Evolutionary conservation across 805 yeast species (phyloP), one percentile per base, ranked within the genome.

Genomic region (Scheffersomyces amazonensis): DNA sequence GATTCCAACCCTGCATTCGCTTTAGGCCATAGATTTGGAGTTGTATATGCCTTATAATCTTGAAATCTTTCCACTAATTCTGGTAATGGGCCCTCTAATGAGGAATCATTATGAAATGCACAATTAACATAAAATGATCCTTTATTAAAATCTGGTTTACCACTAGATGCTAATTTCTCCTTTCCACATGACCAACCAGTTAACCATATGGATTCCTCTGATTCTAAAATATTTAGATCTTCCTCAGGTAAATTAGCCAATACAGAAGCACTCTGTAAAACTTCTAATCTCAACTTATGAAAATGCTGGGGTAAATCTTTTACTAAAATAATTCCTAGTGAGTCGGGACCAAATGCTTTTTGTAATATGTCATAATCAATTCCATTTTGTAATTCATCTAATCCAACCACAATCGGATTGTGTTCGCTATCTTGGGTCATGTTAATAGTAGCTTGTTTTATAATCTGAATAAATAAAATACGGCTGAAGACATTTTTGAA

Each of bases 101-200:
- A 25, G 11, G 60, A 51, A 42, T 72, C 70, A 20, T 60, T 59
- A 44, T 69, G 75, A 47, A 77, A 78, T 2, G 81, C 71, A 56
- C 84, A 79, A 48, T 78, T 79, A 37, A 75, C 67, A 48, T 79
- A 79, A 46, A 58, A 79, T 2, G 82, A 76, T 5, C 83, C 85
- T 48, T 79, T 79, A 36, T 67, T 58, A 20, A 47, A 49, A 48
- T 79, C 83, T 1, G 75, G 75, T 29, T 57, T 43, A 2, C 76
- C 77, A 24, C 58, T 54, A 5, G 39, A 36, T 1, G 64, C 64
- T 24, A 79, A 60, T 23, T 54, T 66, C 46, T 79, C 84, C 36
- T 69, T 72, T 0, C 83, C 83, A 17, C 76, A 53, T 7, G 83
- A 77, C 83, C 83, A 79, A 1, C 83, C 85, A 1, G 75, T 72